Conservation (phyloP, 768 basidiomycete species). For the Hygrocybe coccinea region DNA sequence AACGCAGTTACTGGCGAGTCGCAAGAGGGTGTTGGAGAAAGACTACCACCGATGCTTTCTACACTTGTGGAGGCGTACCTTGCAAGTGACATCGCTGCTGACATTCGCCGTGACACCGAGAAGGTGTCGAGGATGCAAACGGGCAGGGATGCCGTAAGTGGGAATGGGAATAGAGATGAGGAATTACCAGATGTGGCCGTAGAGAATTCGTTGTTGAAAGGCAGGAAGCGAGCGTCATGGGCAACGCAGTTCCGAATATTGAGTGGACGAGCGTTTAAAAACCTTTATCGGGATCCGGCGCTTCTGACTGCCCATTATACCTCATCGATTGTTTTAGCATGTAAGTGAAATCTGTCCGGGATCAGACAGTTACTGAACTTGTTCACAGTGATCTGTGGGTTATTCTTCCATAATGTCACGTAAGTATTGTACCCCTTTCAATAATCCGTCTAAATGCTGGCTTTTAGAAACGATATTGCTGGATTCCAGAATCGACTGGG, state of each 20-base stretch:
- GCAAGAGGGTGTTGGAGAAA: conserved; percentile 18
- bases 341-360: conserved; percentile 43
- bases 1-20: conserved; percentile 47
- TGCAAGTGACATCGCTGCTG: conserved; percentile 57
- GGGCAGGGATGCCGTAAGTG: conserved; percentile 26
- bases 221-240: conserved; percentile 78
- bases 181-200: conserved; percentile 62
- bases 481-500: conserved; percentile 96
- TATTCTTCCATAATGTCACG: conserved; percentile 87
- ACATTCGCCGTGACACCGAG: conserved; percentile 59
- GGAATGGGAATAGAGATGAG: conserved; percentile 14
- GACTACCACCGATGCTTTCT: conserved; percentile 55
- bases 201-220: conserved; percentile 64
- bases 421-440: conserved; percentile 26
- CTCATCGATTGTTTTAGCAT: conserved; percentile 75
- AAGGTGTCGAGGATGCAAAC: conserved; percentile 34
- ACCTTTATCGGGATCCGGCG: conserved; percentile 91
- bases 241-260: conserved; percentile 89
- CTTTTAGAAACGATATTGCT: conserved; percentile 75
- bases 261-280: conserved; percentile 97
- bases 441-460: background rate
- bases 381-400: conserved; percentile 75
- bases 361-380: conserved; percentile 4
- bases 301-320: conserved; percentile 87
- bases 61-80: conserved; percentile 71